Evolutionary conservation across 768 basidiomycete genomes (phyloP), one percentile per base, ranked within the genome.

Genomic region (Chalciporus sphaerocephalus): DNA sequence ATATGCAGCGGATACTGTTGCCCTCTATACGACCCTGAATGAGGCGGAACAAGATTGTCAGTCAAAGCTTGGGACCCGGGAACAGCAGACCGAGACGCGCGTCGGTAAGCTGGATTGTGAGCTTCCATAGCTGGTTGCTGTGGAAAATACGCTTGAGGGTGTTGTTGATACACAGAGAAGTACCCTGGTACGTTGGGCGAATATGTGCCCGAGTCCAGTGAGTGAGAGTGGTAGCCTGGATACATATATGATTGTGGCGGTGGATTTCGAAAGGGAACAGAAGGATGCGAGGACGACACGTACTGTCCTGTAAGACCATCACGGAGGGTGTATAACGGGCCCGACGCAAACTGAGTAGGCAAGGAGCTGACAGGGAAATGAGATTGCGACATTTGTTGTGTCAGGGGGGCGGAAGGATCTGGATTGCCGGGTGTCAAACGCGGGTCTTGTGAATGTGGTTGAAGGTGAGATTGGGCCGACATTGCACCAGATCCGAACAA

Each of bases 231-330:
- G 51, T 69, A 74, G 23, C 61, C 50, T 32, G 67, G 72, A 46
- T 66, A 65, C 36, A 69, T 48, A 44, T 73, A 48, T 3, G 49
- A 45, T 21, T 55, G 60, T 22, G 48, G 74, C 5, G 56, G 59
- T 49, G 73, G 59, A 24, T 46, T 65, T 44, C 45, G 46, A 35
- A 47, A 47, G 6, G 20, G 37, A 42, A 67, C 62, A 18, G 69
- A 15, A 15, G 28, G 67, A 54, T 71, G 75, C 3, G 69, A 49
- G 53, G 76, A 64, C 61, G 76, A 66, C 56, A 69, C 60, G 66
- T 80, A 80, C 62, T 70, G 76, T 44, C 72, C 70, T 21, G 67
- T 57, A 47, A 71, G 75, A 54, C 56, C 57, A 21, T 57, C 35
- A 17, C 55, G 64, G 24, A 70, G 72, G 49, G 59, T 55, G 50